Percentiles rank a stretch among this genome's conserved stretches.
phyloP scores from a whole-genome alignment of 2,329 filamentous ascomycete species.

The Arthrocladium fulminans region DNA sequence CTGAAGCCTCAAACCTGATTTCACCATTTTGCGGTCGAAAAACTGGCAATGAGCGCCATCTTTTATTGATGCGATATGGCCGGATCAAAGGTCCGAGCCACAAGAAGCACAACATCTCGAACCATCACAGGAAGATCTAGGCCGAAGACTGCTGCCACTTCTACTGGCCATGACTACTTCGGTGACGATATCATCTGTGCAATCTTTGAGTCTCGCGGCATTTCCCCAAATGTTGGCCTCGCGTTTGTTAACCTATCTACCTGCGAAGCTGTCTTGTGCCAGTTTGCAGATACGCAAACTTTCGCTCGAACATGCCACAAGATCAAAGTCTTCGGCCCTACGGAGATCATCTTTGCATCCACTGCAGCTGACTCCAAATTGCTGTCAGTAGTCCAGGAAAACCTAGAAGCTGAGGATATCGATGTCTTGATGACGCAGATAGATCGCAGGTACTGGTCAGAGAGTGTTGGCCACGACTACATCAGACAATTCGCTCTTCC shows the following conservation, averaged over 20 bases:
- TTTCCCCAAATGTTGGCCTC: slow-evolving; percentile 74
- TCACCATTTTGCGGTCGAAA: not conserved
- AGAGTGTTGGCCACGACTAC: slow-evolving; percentile 65
- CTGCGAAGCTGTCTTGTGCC: slow-evolving; percentile 74
- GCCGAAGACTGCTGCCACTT: slow-evolving; percentile 49
- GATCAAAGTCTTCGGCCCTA: slow-evolving; percentile 69
- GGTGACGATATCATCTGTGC: slow-evolving; percentile 76
- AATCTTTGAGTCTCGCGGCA: slow-evolving; percentile 75
- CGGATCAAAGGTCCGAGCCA: slow-evolving; percentile 1
- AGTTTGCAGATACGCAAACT: slow-evolving; percentile 87
- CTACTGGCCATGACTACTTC: slow-evolving; percentile 46
- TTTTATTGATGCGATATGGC: not conserved
- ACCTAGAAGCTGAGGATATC: slow-evolving; percentile 41
- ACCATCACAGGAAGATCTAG: slow-evolving; percentile 20
- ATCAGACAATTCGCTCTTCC: slow-evolving; percentile 70
- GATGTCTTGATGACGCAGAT: slow-evolving; percentile 51
- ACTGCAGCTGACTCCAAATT: slow-evolving; percentile 69
- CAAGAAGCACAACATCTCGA: slow-evolving; percentile 5
- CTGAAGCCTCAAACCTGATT: too few relatives aligned
- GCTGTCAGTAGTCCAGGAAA: slow-evolving; percentile 63
- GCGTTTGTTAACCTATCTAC: slow-evolving; percentile 82
- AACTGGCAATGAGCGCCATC: not conserved
- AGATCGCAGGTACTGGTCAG: slow-evolving; percentile 76
- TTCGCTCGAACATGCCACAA: slow-evolving; percentile 86
- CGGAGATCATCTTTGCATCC: slow-evolving; percentile 67